Evolutionary conservation across 1,284 basidiomycete genomes (phyloP), one percentile per base, ranked within the genome.

Genomic region (Chalciporus sp.): DNA sequence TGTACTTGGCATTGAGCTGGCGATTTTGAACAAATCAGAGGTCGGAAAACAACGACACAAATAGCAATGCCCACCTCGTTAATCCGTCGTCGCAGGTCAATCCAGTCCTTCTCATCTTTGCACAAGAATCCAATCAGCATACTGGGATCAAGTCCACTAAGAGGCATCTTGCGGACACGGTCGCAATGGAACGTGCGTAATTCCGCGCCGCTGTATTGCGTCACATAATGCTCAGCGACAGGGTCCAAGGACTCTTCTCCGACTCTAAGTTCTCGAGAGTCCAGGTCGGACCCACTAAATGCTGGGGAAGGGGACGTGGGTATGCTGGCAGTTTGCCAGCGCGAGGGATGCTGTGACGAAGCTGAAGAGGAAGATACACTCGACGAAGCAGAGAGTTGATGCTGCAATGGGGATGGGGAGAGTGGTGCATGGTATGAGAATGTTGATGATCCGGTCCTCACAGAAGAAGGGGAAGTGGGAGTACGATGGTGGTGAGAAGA

Each of bases 81-180:
- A 51, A 92, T 84, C 55, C 94, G 79, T 48, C 73, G 76, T 59
- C 86, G 81, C 56, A 98, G 84, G 72, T 97, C 94, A 14, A 79
- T 72, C 87, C 94, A 96, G 51, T 96, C 94, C 19, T 72, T 76
- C 71, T 94, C 89, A 66, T 91, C 84, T 60, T 83, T 83, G 66
- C 90, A 88, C 60, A 98, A 68, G 71, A 99, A 98, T 16, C 95
- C 95, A 51, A 98, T 79, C 9, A 99, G 76, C 96, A 99, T 98
- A 65, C 94, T 96, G 11, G 97, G 96, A 68, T 98, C 96, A 49
- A 99, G 74, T n/a, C 88, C 87, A 37, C 85, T 84, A 44, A 98
- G 74, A 0, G 90, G 89, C 92, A 98, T 95, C 80, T 95, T 95
- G 67, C 93, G 81, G 42, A 98, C 88, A 19, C 89, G 85, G 26